These are phyloP conservation scores for Erysimum cheiranthoides DNA, from an alignment of 345 rosid genomes.

Conservation along the genomic window DNA sequence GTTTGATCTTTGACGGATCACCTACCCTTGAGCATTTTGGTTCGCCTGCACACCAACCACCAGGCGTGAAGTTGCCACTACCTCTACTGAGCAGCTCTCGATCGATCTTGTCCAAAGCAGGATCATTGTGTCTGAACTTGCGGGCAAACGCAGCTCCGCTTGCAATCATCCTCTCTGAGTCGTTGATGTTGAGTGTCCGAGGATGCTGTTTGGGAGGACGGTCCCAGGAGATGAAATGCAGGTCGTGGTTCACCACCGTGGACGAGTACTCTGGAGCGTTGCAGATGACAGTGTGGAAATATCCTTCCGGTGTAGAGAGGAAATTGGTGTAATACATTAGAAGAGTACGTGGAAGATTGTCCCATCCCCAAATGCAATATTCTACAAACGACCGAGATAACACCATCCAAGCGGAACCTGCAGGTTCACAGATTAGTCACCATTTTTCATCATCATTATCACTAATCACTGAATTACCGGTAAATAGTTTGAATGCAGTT, in stretches of 20 bases:
- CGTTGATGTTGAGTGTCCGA: constrained; percentile 39
- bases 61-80: constrained; percentile 74
- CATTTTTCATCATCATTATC: constrained; percentile 6
- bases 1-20: constrained; percentile 60
- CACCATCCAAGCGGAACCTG: constrained; percentile 56
- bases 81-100: constrained; percentile 39
- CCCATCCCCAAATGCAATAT: constrained; percentile 47
- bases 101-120: constrained; percentile 45
- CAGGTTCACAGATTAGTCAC: constrained; percentile 15
- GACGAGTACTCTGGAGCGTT: constrained; percentile 45
- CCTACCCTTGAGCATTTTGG: constrained; percentile 76
- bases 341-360: constrained; percentile 46
- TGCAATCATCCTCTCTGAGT: constrained; percentile 40
- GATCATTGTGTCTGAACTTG: constrained; percentile 46
- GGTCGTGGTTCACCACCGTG: constrained; percentile 50
- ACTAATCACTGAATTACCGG: constrained; percentile 53
- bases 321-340: constrained; percentile 53
- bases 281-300: constrained; percentile 62
- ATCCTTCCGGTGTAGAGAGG: constrained; percentile 57
- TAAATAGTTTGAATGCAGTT: constrained; percentile 83
- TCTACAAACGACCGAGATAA: constrained; percentile 39
- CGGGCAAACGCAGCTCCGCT: constrained; percentile 47
- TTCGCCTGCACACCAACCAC: constrained; percentile 90
- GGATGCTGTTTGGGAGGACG: constrained; percentile 50
- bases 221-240: constrained; percentile 52